These are phyloP conservation scores for Fusarium nematophilum DNA, from an alignment of 2,329 filamentous ascomycete genomes.

Conservation along the genomic window DNA sequence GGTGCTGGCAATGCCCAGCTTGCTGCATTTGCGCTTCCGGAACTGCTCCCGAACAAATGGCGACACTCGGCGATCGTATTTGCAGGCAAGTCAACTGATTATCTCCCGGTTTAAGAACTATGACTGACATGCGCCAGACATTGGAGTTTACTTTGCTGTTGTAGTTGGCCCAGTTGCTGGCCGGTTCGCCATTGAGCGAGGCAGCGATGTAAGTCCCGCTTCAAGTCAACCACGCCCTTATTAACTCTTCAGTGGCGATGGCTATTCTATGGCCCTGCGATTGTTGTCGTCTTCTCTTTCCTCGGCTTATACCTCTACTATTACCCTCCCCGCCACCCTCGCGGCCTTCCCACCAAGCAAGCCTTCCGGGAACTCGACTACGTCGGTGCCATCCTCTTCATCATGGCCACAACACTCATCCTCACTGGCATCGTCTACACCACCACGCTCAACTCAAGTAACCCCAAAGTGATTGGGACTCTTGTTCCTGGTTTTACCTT, in stretches of 20 bases:
- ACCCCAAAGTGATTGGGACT: conserved; percentile 52
- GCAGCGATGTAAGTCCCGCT: no score
- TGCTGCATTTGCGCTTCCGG: conserved; percentile 58
- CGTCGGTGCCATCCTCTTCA: conserved; percentile 52
- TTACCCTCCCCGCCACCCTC: conserved; percentile 47
- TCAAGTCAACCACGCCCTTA: neutral
- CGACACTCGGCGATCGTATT: conserved; percentile 57
- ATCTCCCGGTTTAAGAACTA: no score
- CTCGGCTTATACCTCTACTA: conserved; percentile 54
- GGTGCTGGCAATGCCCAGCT: conserved; percentile 58
- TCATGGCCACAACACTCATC: conserved; percentile 49
- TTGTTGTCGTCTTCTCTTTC: conserved; percentile 57
- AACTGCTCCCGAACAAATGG: conserved; percentile 62
- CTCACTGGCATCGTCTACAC: conserved; percentile 55
- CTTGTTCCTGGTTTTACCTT: conserved; percentile 50
- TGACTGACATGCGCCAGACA: no score
- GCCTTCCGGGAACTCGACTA: conserved; percentile 54
- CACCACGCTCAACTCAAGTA: conserved; percentile 48
- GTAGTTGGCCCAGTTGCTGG: no score
- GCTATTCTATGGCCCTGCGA: conserved; percentile 58
- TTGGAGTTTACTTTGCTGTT: no score
- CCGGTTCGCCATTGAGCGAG: no score
- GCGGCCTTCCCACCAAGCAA: conserved; percentile 48
- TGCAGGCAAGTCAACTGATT: conserved; percentile 35
- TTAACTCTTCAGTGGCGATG: conserved; percentile 51